A percentile compares a stretch with the other conserved stretches of the same genome.
These are phyloP conservation scores for Neurospora sp. DNA, from an alignment of 495 filamentous ascomycete genomes.

Conservation along the genomic window DNA sequence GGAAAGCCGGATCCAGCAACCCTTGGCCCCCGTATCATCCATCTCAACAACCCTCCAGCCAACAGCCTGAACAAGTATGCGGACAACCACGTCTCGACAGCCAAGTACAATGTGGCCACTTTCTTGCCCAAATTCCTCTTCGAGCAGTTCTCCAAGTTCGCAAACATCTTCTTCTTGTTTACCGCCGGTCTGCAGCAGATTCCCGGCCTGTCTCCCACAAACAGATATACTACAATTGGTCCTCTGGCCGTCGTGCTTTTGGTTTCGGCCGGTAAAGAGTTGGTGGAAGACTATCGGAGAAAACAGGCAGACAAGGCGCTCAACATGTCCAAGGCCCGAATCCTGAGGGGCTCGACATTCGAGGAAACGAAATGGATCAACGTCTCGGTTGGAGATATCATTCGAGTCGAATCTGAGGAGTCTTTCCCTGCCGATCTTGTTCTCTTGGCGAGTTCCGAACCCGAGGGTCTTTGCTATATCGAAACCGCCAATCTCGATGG, in stretches of 20 bases:
- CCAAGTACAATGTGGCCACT: constrained; percentile 95
- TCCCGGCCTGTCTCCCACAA: constrained; percentile 87
- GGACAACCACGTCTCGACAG: constrained; percentile 93
- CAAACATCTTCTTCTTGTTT: constrained; percentile 99
- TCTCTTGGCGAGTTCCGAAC: constrained; percentile 87
- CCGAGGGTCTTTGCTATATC: constrained; percentile 96
- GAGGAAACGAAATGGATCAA: constrained; percentile 86
- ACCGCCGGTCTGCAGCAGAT: constrained; percentile 94
- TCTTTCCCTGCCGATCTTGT: constrained; percentile 94
- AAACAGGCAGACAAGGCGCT: constrained; percentile 78
- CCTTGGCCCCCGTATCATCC: constrained; percentile 83
- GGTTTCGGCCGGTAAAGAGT: constrained; percentile 89
- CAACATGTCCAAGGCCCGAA: constrained; percentile 78
- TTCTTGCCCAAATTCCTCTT: constrained; percentile 96
- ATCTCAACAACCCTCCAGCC: constrained; percentile 94
- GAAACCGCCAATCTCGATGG: constrained; percentile 98
- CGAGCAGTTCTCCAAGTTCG: constrained; percentile 99
- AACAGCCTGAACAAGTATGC: constrained; percentile 82
- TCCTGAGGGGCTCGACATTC: constrained; percentile 78
- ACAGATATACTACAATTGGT: constrained; percentile 90
- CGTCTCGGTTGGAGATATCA: constrained; percentile 86
- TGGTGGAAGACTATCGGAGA: constrained; percentile 88
- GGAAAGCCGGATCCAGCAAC: constrained; percentile 80
- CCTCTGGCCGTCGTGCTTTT: constrained; percentile 80
- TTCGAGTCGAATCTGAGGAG: constrained; percentile 90